A percentile compares a stretch with the other conserved stretches of the same genome.
These are phyloP conservation scores for Sclerotinia sclerotiorum DNA, from an alignment of 2,329 filamentous ascomycete genomes.

Conservation along the genomic window DNA sequence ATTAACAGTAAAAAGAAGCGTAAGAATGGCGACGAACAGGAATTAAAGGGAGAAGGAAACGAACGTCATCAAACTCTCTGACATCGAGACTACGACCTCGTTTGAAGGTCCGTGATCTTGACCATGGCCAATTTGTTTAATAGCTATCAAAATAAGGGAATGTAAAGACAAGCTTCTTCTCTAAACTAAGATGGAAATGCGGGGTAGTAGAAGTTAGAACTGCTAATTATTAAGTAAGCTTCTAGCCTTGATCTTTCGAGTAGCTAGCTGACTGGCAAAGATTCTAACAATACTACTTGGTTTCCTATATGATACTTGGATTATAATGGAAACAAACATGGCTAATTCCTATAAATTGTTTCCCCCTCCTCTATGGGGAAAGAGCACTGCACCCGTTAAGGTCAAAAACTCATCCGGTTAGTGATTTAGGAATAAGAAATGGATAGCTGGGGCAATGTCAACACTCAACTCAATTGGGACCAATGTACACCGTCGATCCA, in stretches of 20 bases:
- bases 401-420: background rate
- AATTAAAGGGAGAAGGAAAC: background rate
- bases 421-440: background rate
- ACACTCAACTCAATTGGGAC: background rate
- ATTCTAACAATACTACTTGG: background rate
- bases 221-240: background rate
- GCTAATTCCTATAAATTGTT: background rate
- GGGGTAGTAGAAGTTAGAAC: background rate
- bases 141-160: background rate
- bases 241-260: background rate
- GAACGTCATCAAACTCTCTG: background rate
- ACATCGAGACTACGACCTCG: background rate
- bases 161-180: background rate
- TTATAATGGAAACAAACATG: background rate
- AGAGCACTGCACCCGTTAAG: background rate
- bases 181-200: background rate
- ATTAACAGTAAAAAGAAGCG: background rate
- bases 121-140: background rate
- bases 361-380: background rate
- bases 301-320: background rate
- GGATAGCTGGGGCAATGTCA: background rate
- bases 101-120: background rate
- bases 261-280: too few relatives aligned
- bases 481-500: background rate
- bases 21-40: background rate